Evolutionary conservation across 1,139 yeast species (phyloP), one percentile per base, ranked within the genome.

Genomic region (Candida sp.): DNA sequence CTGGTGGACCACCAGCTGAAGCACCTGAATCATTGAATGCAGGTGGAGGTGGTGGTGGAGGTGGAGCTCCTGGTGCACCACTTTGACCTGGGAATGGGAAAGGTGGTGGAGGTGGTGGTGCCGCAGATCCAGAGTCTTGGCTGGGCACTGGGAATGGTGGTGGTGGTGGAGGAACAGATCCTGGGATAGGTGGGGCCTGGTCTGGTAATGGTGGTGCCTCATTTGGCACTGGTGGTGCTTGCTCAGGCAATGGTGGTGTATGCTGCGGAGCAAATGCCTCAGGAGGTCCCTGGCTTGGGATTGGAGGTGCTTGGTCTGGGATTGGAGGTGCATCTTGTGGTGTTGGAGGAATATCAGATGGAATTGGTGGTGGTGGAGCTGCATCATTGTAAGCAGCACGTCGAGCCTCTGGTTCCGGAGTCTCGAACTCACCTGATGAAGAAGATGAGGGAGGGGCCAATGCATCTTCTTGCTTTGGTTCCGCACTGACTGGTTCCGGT

Each of bases 1-100:
- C 52, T 17, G 17, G 17, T 17, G 17, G 17, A 2, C 17, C 4
- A 38, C 68, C 61, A 12, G 50, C 54, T 6, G 66, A 56, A n/a
- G 65, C 59, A 7, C 56, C 61, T 7, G 57, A 56, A 17, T 57
- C 48, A 28, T 59, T 52, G 32, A 60, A 50, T 8, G 63, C 58
- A 32, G 58, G 45, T 8, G 60, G 58, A 1, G 59, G 53, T 11
- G 59, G 61, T 40, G 57, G 58, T 17, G 56, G 48, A 12, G 54
- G 49, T 17, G 56, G 52, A 35, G 62, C 56, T 3, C 62, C 54
- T 23, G 56, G 39, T 25, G 56, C 52, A 17, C 53, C 47, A 30
- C 50, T 46, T 23, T 55, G 51, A 32, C 62, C 55, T 3, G 61
- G 58, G 1, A 58, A 53, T 25, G 60, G 61, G 37, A 52, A 53